These are phyloP conservation scores for Ilex paraguariensis DNA, from an alignment of 305 asterid genomes.

Conservation along the genomic window DNA sequence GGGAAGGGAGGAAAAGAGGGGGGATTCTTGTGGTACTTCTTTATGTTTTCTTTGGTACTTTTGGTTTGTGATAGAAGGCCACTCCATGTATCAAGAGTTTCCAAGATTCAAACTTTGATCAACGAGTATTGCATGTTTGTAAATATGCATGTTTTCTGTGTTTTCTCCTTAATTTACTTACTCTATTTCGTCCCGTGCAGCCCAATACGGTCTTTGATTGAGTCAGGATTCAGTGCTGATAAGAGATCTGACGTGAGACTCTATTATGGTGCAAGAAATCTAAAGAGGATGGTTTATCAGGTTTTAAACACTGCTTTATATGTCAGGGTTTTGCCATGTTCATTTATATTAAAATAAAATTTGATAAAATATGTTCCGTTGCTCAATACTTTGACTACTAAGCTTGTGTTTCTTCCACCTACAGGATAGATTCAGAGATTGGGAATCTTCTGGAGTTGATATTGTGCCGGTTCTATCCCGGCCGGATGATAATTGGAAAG, in stretches of 20 bases:
- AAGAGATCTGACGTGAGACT: conserved; percentile 78
- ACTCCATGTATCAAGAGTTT: too few relatives aligned
- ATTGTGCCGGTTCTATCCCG: conserved; percentile 78
- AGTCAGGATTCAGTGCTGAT: conserved; percentile 69
- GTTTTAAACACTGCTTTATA: conserved; percentile 15
- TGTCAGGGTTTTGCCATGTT: not conserved
- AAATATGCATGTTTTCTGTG: too few relatives aligned
- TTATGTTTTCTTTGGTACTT: too few relatives aligned
- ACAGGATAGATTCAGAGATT: conserved; percentile 77
- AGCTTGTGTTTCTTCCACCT: conserved; percentile 1
- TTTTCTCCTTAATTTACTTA: not conserved
- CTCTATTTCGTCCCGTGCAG: conserved; percentile 30
- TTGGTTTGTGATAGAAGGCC: too few relatives aligned
- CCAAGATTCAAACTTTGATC: too few relatives aligned
- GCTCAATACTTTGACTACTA: too few relatives aligned
- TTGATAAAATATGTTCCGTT: too few relatives aligned
- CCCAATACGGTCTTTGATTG: conserved; percentile 86
- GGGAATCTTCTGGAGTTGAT: conserved; percentile 73
- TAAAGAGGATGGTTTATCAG: conserved; percentile 86
- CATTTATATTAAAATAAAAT: not conserved
- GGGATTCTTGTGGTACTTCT: too few relatives aligned
- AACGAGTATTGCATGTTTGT: too few relatives aligned
- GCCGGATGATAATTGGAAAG: conserved; percentile 72
- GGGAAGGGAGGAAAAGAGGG: too few relatives aligned
- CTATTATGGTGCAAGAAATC: conserved; percentile 88